These are phyloP conservation scores for Blastocystis sp. DNA, from an alignment of 352 stramenopile species.

Conservation along the genomic window DNA sequence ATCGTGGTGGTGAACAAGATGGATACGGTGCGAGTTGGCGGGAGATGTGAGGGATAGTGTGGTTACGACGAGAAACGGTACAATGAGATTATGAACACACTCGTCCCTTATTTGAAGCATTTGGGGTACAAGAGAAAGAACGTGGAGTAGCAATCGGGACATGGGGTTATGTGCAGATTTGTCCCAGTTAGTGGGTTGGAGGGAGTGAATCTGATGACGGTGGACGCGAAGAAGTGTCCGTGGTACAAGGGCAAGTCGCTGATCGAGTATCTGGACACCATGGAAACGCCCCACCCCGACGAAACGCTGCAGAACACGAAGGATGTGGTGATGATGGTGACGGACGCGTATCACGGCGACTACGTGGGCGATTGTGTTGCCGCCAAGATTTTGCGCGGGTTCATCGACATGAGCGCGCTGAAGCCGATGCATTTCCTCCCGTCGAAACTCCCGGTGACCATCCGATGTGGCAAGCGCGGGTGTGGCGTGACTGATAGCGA, in stretches of 20 bases:
- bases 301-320: slow-evolving; percentile 14
- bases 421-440: slow-evolving; percentile 77
- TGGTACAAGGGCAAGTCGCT: slow-evolving; percentile 85
- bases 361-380: slow-evolving; percentile 43
- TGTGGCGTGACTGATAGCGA: slow-evolving; percentile 76
- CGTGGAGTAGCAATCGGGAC: slow-evolving; percentile 69
- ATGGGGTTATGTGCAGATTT: slow-evolving; percentile 77
- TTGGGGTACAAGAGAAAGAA: slow-evolving; percentile 84
- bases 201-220: slow-evolving; percentile 83
- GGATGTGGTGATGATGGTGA: slow-evolving; percentile 60
- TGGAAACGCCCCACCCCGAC: background rate
- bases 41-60: slow-evolving; percentile 69
- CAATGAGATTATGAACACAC: slow-evolving; percentile 81
- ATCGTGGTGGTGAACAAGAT: slow-evolving; percentile 97
- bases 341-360: slow-evolving; percentile 33
- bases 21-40: slow-evolving; percentile 82
- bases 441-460: slow-evolving; percentile 77
- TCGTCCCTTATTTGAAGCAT: slow-evolving; percentile 81
- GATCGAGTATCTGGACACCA: slow-evolving; percentile 80
- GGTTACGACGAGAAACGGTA: slow-evolving; percentile 84
- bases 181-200: slow-evolving; percentile 86
- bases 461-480: slow-evolving; percentile 73
- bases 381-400: background rate
- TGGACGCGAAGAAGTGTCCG: slow-evolving; percentile 78
- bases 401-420: background rate